phyloP scores from a whole-genome alignment of 768 basidiomycete genomes.

The Mycena leptocephala region DNA sequence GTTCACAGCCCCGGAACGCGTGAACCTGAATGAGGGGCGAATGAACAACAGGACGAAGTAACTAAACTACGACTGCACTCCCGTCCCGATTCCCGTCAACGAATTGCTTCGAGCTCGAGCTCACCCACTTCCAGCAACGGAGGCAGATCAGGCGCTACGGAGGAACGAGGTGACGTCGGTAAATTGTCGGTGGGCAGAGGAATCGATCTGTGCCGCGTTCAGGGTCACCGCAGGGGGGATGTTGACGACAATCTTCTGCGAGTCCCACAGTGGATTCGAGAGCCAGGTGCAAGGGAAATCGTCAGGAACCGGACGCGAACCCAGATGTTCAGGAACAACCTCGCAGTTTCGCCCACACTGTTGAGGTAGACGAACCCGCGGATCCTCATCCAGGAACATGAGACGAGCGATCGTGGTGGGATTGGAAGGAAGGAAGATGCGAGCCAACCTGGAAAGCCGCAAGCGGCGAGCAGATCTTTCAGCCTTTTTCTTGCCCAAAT shows the following conservation, averaged over 20 bases:
- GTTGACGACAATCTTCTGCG: neutral
- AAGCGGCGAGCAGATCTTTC: neutral
- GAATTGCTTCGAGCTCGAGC: neutral
- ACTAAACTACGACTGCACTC: neutral
- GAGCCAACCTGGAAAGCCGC: neutral
- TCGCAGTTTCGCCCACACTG: neutral
- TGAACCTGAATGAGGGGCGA: neutral
- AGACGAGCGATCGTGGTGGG: slow-evolving; percentile 1
- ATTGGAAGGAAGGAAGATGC: neutral
- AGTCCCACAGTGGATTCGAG: neutral
- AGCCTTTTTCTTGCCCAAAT: neutral
- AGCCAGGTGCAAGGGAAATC: slow-evolving; percentile 2
- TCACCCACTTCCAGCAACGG: neutral
- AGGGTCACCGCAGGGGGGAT: neutral
- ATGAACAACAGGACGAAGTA: neutral
- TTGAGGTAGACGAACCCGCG: slow-evolving; percentile 7
- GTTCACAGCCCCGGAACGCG: neutral
- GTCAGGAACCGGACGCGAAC: neutral
- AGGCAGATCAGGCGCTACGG: neutral
- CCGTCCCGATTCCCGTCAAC: neutral
- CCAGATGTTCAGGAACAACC: neutral
- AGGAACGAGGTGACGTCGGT: neutral
- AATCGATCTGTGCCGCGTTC: neutral
- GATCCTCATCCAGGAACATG: neutral
- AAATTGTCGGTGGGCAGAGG: neutral